These are phyloP conservation scores for Elsinoe australis DNA, from an alignment of 2,329 filamentous ascomycete species.

Conservation along the genomic window DNA sequence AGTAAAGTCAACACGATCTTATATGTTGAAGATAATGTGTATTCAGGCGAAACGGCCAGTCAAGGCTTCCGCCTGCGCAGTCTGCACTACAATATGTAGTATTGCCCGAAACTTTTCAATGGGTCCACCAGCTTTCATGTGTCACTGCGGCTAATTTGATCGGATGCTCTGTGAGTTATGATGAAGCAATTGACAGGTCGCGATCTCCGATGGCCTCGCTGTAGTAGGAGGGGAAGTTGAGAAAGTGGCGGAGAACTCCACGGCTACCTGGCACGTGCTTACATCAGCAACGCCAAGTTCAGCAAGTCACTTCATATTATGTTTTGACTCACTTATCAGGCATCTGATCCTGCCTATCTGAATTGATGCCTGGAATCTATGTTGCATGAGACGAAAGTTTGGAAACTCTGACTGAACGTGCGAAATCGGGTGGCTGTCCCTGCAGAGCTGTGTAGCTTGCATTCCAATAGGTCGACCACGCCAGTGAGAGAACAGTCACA, in stretches of 20 bases:
- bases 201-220: not conserved
- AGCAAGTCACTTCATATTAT: not conserved
- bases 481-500: too few species aligned
- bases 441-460: too few species aligned
- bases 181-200: not conserved
- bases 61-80: conserved; percentile 9
- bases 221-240: conserved; percentile 14
- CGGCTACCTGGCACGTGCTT: not conserved
- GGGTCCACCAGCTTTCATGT: too few species aligned
- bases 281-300: not conserved
- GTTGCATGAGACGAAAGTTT: too few species aligned
- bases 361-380: too few species aligned
- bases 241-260: conserved; percentile 2
- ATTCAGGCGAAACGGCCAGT: not conserved
- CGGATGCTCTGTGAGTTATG: not conserved
- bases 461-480: too few species aligned
- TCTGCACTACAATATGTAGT: not conserved
- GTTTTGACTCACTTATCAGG: not conserved
- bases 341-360: too few species aligned
- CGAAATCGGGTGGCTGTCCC: too few species aligned
- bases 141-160: not conserved
- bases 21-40: too few species aligned
- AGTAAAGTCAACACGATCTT: too few species aligned
- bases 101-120: too few species aligned
- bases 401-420: too few species aligned